Conservation (phyloP, 2,329 filamentous ascomycete genomes). For the Phialophora expanda region DNA sequence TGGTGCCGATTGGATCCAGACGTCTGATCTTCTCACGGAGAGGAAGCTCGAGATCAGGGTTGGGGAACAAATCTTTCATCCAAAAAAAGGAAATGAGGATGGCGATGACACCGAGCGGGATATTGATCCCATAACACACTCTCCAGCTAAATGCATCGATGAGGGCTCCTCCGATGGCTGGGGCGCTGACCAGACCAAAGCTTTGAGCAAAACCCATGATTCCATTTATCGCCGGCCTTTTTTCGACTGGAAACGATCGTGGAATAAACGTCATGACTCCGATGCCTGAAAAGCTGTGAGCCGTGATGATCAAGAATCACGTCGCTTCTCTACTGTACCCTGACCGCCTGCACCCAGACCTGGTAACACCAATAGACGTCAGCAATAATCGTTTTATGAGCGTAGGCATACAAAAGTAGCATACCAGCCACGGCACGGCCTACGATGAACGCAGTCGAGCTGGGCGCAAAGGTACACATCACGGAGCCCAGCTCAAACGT, state of each 20-base stretch:
- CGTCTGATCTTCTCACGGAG: constrained; percentile 40
- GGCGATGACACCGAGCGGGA: constrained; percentile 52
- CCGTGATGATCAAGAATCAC: not conserved
- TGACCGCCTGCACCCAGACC: constrained; percentile 40
- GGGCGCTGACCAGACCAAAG: constrained; percentile 41
- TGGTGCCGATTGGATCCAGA: constrained; percentile 45
- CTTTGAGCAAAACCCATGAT: constrained; percentile 41
- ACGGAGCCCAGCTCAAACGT: constrained; percentile 59
- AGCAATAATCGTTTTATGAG: not conserved
- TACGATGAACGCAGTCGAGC: not conserved
- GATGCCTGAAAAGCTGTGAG: constrained; percentile 28
- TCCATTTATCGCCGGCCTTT: constrained; percentile 41
- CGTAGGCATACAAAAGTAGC: not conserved
- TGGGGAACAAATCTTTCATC: constrained; percentile 34
- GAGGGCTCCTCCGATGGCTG: constrained; percentile 46
- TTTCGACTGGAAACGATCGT: constrained; percentile 39
- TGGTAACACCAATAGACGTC: constrained; percentile 2
- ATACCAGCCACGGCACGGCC: constrained; percentile 3
- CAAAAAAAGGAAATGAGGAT: constrained; percentile 40
- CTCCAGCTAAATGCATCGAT: constrained; percentile 46
- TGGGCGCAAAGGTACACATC: constrained; percentile 48
- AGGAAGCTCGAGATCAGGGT: constrained; percentile 30
- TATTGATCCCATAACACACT: constrained; percentile 49
- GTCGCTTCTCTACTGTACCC: not conserved
- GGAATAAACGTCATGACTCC: constrained; percentile 34